Conservation (phyloP, 345 rosid species). For the Syzygium aqueum region DNA sequence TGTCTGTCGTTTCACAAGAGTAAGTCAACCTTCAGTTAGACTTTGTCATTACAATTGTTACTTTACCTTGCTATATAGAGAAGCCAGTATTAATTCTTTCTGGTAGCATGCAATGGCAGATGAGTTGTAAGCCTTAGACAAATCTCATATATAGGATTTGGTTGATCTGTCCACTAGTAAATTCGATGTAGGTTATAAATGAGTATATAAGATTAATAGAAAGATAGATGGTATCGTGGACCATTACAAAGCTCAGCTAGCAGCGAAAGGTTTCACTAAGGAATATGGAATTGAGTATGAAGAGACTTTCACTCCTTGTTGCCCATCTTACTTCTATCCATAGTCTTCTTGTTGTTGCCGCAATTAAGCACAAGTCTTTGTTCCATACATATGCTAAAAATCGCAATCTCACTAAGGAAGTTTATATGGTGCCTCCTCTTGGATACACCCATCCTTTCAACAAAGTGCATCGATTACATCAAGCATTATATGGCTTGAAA, state of each 20-base stretch:
- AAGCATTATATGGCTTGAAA: background rate
- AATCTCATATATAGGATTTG: background rate
- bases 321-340: fast-evolving
- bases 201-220: background rate
- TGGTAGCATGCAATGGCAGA: background rate
- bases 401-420: background rate
- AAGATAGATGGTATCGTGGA: background rate
- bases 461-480: background rate
- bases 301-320: background rate
- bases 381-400: background rate
- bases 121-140: background rate
- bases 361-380: background rate
- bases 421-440: background rate
- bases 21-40: background rate
- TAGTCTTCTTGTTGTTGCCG: background rate
- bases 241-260: background rate
- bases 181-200: background rate
- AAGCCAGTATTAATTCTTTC: background rate
- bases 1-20: background rate
- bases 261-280: background rate
- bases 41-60: background rate
- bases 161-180: background rate
- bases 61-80: background rate
- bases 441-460: background rate
- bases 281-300: background rate